Percentiles rank a stretch among this genome's conserved stretches.
Conservation (phyloP, 352 stramenopile species). For the Pythium apleroticum region DNA sequence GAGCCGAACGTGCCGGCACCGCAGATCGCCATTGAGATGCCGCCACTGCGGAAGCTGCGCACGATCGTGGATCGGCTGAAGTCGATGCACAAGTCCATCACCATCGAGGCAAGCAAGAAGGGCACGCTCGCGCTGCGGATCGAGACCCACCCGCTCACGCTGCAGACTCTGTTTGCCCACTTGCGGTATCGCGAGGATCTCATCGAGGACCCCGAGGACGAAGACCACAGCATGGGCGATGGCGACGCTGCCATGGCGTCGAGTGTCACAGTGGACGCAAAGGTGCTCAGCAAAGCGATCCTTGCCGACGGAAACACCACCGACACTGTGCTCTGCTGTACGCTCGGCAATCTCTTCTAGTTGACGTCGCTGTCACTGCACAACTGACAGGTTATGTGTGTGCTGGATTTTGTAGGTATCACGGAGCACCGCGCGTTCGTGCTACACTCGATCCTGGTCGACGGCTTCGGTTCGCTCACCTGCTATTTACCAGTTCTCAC, state of each 20-base stretch:
- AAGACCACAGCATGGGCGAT: constrained; percentile 26
- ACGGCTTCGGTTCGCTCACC: constrained; percentile 79
- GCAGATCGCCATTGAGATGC: constrained; percentile 83
- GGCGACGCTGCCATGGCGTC: constrained; percentile 25
- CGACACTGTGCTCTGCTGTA: constrained; percentile 75
- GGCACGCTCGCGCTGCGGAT: constrained; percentile 73
- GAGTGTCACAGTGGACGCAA: constrained; percentile 76
- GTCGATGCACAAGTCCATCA: constrained; percentile 71
- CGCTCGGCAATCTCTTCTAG: neutral
- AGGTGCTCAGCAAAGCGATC: constrained; percentile 77
- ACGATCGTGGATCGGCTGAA: constrained; percentile 77
- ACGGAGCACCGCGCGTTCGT: constrained; percentile 80
- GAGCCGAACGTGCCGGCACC: constrained; percentile 76
- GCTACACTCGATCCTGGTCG: constrained; percentile 72
- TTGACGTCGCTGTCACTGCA: neutral
- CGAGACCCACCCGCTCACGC: constrained; percentile 60
- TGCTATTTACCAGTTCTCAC: constrained; percentile 82
- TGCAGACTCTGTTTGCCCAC: constrained; percentile 80
- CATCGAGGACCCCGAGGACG: constrained; percentile 45
- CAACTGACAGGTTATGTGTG: neutral
- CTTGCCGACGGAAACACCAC: constrained; percentile 68
- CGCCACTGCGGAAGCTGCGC: constrained; percentile 56
- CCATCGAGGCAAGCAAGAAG: constrained; percentile 66
- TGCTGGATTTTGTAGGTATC: constrained; percentile 38
- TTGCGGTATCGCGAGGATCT: constrained; percentile 74